Conservation (phyloP, 495 filamentous ascomycete genomes). For the Eremomyces bilateralis region DNA sequence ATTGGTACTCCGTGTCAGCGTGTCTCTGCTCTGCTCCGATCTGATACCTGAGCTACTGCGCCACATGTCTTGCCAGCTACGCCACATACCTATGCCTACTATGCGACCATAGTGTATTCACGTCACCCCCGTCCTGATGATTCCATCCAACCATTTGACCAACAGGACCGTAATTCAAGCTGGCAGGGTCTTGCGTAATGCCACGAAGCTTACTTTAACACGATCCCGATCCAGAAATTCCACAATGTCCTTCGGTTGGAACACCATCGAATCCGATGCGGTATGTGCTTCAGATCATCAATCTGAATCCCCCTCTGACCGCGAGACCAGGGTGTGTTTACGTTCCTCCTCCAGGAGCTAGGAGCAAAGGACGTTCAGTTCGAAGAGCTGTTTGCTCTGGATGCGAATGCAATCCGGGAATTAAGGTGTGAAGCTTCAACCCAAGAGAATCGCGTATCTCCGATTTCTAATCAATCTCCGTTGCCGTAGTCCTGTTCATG, state of each 20-base stretch:
- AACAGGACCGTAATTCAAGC: too few relatives aligned
- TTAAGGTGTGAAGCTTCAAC: conserved; percentile 20
- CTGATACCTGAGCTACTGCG: too few relatives aligned
- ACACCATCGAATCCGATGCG: conserved; percentile 83
- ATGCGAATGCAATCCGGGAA: conserved; percentile 55
- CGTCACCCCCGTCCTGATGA: too few relatives aligned
- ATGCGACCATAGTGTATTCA: too few relatives aligned
- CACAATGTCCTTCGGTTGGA: conserved; percentile 42
- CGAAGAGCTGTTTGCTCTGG: conserved; percentile 83
- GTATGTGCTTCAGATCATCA: conserved; percentile 26
- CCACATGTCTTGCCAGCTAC: too few relatives aligned
- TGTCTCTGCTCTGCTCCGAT: too few relatives aligned
- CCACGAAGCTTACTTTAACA: too few relatives aligned
- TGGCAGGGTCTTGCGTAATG: too few relatives aligned
- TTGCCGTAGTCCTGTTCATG: conserved; percentile 51
- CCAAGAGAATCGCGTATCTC: background rate
- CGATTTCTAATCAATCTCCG: background rate
- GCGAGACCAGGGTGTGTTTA: conserved; percentile 68
- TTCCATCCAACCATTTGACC: too few relatives aligned
- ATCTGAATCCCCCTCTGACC: background rate
- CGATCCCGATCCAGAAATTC: too few relatives aligned
- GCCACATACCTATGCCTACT: too few relatives aligned
- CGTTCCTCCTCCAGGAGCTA: conserved; percentile 75
- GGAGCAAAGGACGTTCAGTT: conserved; percentile 89
- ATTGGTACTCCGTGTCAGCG: too few relatives aligned